Conservation (phyloP, 2,329 filamentous ascomycete genomes). For the Plenodomus biglobosus region DNA sequence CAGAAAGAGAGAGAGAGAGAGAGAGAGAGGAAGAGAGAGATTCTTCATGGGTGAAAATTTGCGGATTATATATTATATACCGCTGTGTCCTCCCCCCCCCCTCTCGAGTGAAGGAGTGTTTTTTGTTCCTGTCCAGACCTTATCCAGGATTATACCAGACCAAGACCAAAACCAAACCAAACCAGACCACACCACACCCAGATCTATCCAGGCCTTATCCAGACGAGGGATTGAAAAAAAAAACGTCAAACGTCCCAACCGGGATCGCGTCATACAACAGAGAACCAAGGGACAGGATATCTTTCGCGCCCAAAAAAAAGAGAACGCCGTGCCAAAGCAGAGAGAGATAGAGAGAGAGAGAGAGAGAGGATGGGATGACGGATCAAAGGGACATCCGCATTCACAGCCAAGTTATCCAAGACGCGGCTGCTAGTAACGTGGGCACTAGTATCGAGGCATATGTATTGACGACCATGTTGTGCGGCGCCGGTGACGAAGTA, state of each 20-base stretch:
- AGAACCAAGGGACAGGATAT: slow-evolving; percentile 32
- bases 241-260: slow-evolving; percentile 7
- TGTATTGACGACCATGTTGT: slow-evolving; percentile 25
- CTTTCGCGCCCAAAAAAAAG: slow-evolving; percentile 9
- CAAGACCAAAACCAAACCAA: no score
- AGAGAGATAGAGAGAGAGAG: no score
- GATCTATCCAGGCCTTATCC: no score
- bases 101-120: neutral
- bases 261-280: slow-evolving; percentile 1
- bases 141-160: no score
- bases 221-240: neutral
- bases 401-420: slow-evolving; percentile 33
- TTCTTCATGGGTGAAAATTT: no score
- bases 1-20: no score
- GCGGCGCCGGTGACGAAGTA: slow-evolving; percentile 35
- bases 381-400: no score
- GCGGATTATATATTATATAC: no score
- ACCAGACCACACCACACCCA: no score
- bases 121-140: no score
- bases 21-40: no score
- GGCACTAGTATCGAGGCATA: slow-evolving; percentile 34
- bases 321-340: slow-evolving; percentile 15
- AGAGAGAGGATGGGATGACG: no score
- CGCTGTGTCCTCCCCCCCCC: neutral
- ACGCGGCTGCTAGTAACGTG: slow-evolving; percentile 28